phyloP scores from a whole-genome alignment of 345 rosid species.

The Dovyalis caffra region DNA sequence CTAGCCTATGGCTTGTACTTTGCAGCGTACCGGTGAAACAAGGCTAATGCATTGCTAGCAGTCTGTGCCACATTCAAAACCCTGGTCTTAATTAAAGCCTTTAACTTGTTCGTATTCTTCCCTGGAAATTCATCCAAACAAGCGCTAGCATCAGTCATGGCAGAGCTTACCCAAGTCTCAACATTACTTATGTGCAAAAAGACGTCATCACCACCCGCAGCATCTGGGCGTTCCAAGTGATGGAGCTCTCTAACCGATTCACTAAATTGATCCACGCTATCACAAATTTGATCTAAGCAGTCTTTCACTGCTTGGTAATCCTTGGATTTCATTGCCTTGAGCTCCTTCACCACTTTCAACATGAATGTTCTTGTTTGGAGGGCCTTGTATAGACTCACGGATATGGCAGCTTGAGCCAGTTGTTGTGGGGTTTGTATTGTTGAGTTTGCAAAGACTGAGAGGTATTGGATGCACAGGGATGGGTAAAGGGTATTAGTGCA shows the following conservation, averaged over 20 bases:
- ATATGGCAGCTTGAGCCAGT: slow-evolving; percentile 57
- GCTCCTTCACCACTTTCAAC: slow-evolving; percentile 40
- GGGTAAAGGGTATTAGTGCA: slow-evolving; percentile 63
- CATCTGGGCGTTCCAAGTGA: slow-evolving; percentile 23
- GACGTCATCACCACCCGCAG: slow-evolving; percentile 20
- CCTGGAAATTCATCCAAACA: slow-evolving; percentile 62
- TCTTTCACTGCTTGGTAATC: slow-evolving; percentile 54
- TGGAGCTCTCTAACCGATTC: slow-evolving; percentile 60
- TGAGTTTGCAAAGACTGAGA: slow-evolving; percentile 42
- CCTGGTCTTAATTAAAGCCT: slow-evolving; percentile 68
- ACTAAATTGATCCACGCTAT: slow-evolving; percentile 54
- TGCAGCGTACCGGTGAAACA: slow-evolving; percentile 61
- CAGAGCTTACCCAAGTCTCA: slow-evolving; percentile 73
- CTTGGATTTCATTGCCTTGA: slow-evolving; percentile 33
- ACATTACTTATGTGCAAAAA: slow-evolving; percentile 60
- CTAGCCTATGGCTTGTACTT: slow-evolving; percentile 34
- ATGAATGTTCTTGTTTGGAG: slow-evolving; percentile 48
- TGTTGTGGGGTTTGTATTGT: slow-evolving; percentile 46
- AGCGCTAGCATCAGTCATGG: slow-evolving; percentile 61
- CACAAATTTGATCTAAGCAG: slow-evolving; percentile 56
- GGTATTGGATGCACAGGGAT: slow-evolving; percentile 47
- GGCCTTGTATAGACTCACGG: slow-evolving; percentile 63
- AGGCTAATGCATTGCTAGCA: slow-evolving; percentile 74
- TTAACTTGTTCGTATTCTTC: slow-evolving; percentile 55
- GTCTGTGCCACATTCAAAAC: slow-evolving; percentile 75